These are phyloP conservation scores for Tolypocladium nubicola DNA, from an alignment of 2,329 filamentous ascomycete genomes.

Conservation along the genomic window DNA sequence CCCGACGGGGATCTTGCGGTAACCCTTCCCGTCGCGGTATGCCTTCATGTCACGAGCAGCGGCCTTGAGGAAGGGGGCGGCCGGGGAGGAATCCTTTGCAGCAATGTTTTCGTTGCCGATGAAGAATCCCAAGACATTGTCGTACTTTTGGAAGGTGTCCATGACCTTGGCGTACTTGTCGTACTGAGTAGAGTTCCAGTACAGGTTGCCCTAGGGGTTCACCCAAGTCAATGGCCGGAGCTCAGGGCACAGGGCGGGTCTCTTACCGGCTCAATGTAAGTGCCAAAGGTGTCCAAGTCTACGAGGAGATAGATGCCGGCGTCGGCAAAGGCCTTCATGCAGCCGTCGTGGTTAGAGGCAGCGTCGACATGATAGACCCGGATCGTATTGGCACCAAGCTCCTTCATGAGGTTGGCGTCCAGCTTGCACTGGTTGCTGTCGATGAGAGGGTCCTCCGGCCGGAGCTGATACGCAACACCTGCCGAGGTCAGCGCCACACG, in stretches of 20 bases:
- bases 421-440: conserved; percentile 65
- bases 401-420: conserved; percentile 69
- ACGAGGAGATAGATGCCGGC: conserved; percentile 77
- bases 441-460: conserved; percentile 60
- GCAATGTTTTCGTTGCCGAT: conserved; percentile 84
- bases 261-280: conserved; percentile 54
- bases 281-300: conserved; percentile 68
- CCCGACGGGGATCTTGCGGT: conserved; percentile 73
- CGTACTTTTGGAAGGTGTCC: conserved; percentile 65
- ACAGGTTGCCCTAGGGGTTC: conserved; percentile 38
- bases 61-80: conserved; percentile 76
- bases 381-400: conserved; percentile 72
- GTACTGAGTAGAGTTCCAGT: conserved; percentile 65
- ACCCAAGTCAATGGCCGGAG: background rate
- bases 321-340: conserved; percentile 71
- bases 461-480: conserved; percentile 66
- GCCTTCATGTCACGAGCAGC: conserved; percentile 74
- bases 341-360: conserved; percentile 58
- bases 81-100: conserved; percentile 42
- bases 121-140: conserved; percentile 77
- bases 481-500: conserved; percentile 1
- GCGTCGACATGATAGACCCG: conserved; percentile 83
- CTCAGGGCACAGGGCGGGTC: background rate
- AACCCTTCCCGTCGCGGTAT: conserved; percentile 64
- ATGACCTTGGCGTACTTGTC: conserved; percentile 60